phyloP scores from a whole-genome alignment of 257 asterid genomes.

The Solanum chmielewskii region DNA sequence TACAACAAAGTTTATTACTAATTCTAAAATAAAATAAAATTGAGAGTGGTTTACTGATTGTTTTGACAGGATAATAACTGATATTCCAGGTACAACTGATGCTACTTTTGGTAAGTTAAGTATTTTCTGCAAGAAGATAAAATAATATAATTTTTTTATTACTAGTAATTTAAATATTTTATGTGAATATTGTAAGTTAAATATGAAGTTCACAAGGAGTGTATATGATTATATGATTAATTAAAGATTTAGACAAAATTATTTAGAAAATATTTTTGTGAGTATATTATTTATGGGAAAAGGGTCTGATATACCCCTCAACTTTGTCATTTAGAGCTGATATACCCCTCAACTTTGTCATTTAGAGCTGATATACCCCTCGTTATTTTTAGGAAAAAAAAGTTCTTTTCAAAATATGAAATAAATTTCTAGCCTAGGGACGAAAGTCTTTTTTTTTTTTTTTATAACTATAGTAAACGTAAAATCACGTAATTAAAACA shows the following conservation, averaged over 20 bases:
- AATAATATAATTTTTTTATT: not conserved
- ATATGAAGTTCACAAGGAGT: too few relatives aligned
- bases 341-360: too few relatives aligned
- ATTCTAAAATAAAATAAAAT: not conserved
- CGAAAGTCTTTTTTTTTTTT: too few relatives aligned
- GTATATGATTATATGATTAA: too few relatives aligned
- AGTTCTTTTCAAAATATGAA: not conserved
- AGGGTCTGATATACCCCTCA: too few relatives aligned
- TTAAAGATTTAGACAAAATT: too few relatives aligned
- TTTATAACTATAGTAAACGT: too few relatives aligned
- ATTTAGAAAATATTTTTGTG: too few relatives aligned
- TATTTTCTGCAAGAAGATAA: not conserved
- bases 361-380: too few relatives aligned
- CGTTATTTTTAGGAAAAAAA: not conserved
- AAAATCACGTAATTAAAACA: too few relatives aligned
- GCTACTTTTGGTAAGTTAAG: slow-evolving; percentile 65
- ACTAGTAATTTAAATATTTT: not conserved
- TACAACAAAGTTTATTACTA: not conserved
- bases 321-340: too few relatives aligned
- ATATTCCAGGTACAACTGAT: slow-evolving; percentile 89
- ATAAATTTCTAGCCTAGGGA: not conserved
- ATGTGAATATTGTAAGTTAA: not conserved
- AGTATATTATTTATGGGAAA: not conserved
- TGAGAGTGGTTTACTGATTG: not conserved
- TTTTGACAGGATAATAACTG: slow-evolving; percentile 48